Evolutionary conservation across 192 early-diverging fungal genomes (phyloP), one percentile per base, ranked within the genome.

Genomic region (Lobosporangium transversale): DNA sequence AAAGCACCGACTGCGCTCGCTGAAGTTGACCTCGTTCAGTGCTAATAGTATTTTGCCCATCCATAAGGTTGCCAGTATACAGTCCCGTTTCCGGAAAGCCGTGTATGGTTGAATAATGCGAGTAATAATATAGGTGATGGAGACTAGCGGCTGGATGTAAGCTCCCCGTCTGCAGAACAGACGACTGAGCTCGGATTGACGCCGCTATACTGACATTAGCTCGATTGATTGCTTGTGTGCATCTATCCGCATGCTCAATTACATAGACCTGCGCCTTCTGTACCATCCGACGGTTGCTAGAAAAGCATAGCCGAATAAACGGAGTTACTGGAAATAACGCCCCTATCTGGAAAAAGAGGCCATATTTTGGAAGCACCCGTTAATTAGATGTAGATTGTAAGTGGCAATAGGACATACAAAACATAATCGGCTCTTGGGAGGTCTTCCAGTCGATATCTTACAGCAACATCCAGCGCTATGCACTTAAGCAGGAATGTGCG

Each of bases 231-330:
- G 32, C 60, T 10, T 52, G 60, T 29, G 47, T 51, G n/a, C 56
- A 68, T 8, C 20, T 32, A 29, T 68, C 66, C n/a, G 48, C 54
- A 43, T 68, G 69, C 0, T 57, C 47, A 26, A 43, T 27, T 47
- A 62, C 60, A 0, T 30, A 21, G 14, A 31, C n/a, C 8, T 30
- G 23, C 12, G 45, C 69, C 20, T 49, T 11, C 1, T 29, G n/a
- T 1, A 29, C 27, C 53, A 62, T 63, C 4, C 61, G 53, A 9
- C 55, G 43, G 48, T 63, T 71, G 33, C 54, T 47, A 24, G 53
- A 49, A 33, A 63, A 59, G 15, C 12, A 54, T 1, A 57, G 36
- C 2, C 55, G 62, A 18, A 65, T 9, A 36, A 74, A 53, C 8
- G 62, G 55, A n/a, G 31, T 54, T 1, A 57, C 18, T 20, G 62